Base-by-base conservation (phyloP, 169 alveolate species). In the Plasmodium ovale region DNA sequence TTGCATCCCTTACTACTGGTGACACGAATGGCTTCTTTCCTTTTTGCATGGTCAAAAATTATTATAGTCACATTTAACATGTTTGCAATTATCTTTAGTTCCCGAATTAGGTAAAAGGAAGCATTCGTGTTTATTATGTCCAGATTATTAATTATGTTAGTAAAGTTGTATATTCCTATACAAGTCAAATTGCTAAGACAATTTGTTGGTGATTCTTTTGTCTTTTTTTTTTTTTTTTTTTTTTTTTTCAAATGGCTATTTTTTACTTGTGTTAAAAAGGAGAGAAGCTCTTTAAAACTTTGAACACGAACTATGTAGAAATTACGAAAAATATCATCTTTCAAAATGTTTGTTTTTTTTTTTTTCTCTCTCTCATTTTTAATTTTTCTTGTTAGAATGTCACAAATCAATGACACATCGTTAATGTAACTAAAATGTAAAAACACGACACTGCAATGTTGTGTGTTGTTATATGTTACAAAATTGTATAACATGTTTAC, bases 141-240 rank as follows among this genome's bases (percentile, higher is more conserved):
- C 33, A 82, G 6, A 31, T 65, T 37, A 56, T 82, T 82, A 16
- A 82, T 21, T 70, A 79, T 4, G 9, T 79, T 35, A 1, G 84
- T 79, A 9, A 79, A 79, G 27, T 79, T 79, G 31, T 64, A 68
- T 79, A 79, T 65, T 10, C 59, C 82, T 65, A 79, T 79, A 23
- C 62, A 79, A 4, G 59, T 12, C 14, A 79, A 6, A 27, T 79
- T 79, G 33, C 56, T 59, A 6, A 65, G 23, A 10, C 44, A 27
- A 56, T 69, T 54, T n/a, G n/a, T n/a, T n/a, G n/a, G n/a, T n/a
- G n/a, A n/a, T n/a, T n/a, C n/a, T n/a, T n/a, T n/a, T n/a, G n/a
- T n/a, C n/a, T n/a, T n/a, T 10, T 51, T 6, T 16, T 65, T 27
- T 56, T 64, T 19, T 0, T 33, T 39, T n/a, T 79, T 42, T 27